phyloP scores from a whole-genome alignment of 768 basidiomycete genomes.

The Boletus rufocinnamomeus region DNA sequence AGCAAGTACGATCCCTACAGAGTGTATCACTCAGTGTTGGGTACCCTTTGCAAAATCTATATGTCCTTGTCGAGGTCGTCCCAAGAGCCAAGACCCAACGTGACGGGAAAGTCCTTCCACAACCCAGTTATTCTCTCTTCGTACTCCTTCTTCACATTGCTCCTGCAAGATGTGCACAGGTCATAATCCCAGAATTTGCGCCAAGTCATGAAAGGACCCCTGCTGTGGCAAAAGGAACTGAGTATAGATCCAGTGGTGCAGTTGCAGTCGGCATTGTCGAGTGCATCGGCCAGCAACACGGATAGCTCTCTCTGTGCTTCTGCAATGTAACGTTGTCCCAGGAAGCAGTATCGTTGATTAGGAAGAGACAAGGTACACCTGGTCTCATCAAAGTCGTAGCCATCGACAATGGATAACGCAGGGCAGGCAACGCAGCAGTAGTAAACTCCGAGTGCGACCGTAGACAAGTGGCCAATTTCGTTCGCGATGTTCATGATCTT shows the following conservation, averaged over 20 bases:
- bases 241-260: too few relatives aligned
- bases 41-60: too few relatives aligned
- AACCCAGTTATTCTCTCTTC: neutral
- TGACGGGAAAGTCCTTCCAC: neutral
- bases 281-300: too few relatives aligned
- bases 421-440: conserved; percentile 14
- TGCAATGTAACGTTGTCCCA: conserved; percentile 1
- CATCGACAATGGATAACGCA: conserved; percentile 1
- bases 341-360: conserved; percentile 1
- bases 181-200: too few relatives aligned
- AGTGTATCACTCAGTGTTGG: too few relatives aligned
- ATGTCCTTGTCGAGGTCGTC: too few relatives aligned
- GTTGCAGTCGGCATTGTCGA: too few relatives aligned
- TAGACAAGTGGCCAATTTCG: conserved; percentile 12
- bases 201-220: too few relatives aligned
- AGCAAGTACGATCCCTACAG: too few relatives aligned
- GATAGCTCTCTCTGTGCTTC: neutral
- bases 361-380: too few relatives aligned
- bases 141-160: neutral
- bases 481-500: conserved; percentile 15
- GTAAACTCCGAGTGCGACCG: neutral
- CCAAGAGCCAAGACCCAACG: too few relatives aligned
- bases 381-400: conserved; percentile 10
- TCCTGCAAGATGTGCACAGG: neutral
- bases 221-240: too few relatives aligned